Percentiles rank a stretch among this genome's conserved stretches.
phyloP scores from a whole-genome alignment of 345 rosid species.

The Ceriops decandra region DNA sequence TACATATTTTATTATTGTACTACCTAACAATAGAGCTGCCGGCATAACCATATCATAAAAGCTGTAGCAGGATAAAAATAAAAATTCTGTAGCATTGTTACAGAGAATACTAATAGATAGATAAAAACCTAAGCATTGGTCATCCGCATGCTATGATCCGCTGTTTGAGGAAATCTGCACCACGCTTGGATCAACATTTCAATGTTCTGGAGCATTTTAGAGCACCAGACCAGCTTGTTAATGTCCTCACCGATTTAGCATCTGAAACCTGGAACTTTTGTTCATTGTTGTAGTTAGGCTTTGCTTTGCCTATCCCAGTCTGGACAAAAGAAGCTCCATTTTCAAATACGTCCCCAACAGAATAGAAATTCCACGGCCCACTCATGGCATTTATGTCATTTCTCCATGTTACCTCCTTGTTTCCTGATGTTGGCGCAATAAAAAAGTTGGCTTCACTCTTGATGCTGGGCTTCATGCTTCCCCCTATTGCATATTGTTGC shows the following conservation, averaged over 20 bases:
- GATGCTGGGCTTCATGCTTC: constrained; percentile 73
- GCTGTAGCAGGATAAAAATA: no score
- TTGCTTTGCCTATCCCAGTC: constrained; percentile 44
- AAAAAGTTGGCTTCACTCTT: constrained; percentile 74
- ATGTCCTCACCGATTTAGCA: constrained; percentile 34
- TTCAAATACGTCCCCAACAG: constrained; percentile 12
- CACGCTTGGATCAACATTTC: neutral
- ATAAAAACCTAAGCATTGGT: no score
- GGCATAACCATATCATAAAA: no score
- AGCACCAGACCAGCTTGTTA: constrained; percentile 56
- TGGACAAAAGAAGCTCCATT: constrained; percentile 60
- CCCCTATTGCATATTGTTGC: constrained; percentile 78
- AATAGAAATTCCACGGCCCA: constrained; percentile 55
- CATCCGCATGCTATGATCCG: no score
- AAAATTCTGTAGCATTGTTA: no score
- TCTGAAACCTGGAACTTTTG: constrained; percentile 45
- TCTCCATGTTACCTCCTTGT: constrained; percentile 58
- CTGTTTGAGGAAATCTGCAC: no score
- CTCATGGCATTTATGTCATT: constrained; percentile 20
- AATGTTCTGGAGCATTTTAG: constrained; percentile 13
- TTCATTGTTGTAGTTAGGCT: constrained; percentile 36
- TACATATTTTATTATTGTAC: no score
- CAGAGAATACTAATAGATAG: no score
- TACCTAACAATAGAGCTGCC: no score
- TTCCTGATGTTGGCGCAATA: constrained; percentile 46